Conservation (phyloP, 495 filamentous ascomycete species). For the Neurospora sp. region DNA sequence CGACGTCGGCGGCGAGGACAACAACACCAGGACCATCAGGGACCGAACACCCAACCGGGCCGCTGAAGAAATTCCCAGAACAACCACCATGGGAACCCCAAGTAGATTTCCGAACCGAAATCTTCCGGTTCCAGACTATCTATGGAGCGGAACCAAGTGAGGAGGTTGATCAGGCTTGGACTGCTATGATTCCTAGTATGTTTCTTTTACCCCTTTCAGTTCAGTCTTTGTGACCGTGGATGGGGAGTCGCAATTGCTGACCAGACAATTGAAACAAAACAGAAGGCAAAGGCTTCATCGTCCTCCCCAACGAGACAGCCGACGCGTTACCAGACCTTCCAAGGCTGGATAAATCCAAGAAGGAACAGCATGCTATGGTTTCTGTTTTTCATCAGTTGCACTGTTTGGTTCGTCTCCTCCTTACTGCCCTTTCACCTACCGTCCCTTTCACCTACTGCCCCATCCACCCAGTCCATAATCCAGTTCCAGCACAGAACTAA, state of each 20-base stretch:
- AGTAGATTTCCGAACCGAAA: not conserved
- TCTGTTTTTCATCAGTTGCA: not conserved
- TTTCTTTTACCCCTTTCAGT: too few relatives aligned
- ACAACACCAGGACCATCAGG: too few relatives aligned
- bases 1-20: too few relatives aligned
- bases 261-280: too few relatives aligned
- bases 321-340: not conserved
- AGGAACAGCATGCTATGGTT: not conserved
- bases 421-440: too few relatives aligned
- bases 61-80: not conserved
- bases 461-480: too few relatives aligned
- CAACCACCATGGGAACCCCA: not conserved
- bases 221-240: too few relatives aligned
- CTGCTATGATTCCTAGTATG: constrained; percentile 1
- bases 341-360: not conserved
- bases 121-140: constrained; percentile 1
- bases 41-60: too few relatives aligned
- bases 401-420: too few relatives aligned
- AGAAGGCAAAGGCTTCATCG: constrained; percentile 1
- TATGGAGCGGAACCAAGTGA: not conserved
- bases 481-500: too few relatives aligned
- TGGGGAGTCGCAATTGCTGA: too few relatives aligned
- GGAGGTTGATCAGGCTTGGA: not conserved
- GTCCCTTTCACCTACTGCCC: too few relatives aligned
- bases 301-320: not conserved